Base-by-base conservation (phyloP, 208 protist genomes). In the Trypanosoma cruzi region DNA sequence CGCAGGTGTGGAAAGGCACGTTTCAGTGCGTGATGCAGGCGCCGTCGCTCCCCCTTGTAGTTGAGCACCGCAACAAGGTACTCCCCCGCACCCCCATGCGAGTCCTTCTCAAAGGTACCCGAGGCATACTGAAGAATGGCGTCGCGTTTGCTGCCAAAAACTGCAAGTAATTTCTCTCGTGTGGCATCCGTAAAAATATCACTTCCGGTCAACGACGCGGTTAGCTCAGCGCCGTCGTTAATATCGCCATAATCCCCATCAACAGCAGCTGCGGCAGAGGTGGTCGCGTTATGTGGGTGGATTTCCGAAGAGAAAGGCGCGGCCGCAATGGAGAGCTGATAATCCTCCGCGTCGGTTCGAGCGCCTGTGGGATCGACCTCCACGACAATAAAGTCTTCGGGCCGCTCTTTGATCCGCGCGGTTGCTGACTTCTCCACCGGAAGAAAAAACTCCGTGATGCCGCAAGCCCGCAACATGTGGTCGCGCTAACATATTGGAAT, bases 371-470 rank as follows among this genome's bases (percentile, higher is more conserved):
- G 71, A 53, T 95, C 89, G 16, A 93, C 56, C 62, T 95, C 89
- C 11, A 92, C 85, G 32, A 95, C 89, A 6, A 89, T 59, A 64
- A 95, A 95, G 64, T 92, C 86, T 18, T 86, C 80, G n/a, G 86
- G 80, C 0, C 18, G 20, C 4, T 57, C 10, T 73, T 95, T 95
- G 13, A 95, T 32, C 13, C 75, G 44, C 34, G 70, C 40, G 4
- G 64, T 56, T 0, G 58, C 53, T 20, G 42, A 32, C 22, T 49
- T 20, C 16, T 37, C 34, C 18, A 65, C 54, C 20, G 50, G 63
- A 11, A 65, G 48, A 71, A 66, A 69, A 60, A 74, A 83, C 11
- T 70, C 68, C 1, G 64, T 73, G 13, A 93, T 79, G n/a, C 88
- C 88, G 52, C 82, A 93, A n/a, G 85, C 88, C 22, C 63, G 59